Conservation (phyloP, 768 basidiomycete genomes). For the Cantharellus anzutake region DNA sequence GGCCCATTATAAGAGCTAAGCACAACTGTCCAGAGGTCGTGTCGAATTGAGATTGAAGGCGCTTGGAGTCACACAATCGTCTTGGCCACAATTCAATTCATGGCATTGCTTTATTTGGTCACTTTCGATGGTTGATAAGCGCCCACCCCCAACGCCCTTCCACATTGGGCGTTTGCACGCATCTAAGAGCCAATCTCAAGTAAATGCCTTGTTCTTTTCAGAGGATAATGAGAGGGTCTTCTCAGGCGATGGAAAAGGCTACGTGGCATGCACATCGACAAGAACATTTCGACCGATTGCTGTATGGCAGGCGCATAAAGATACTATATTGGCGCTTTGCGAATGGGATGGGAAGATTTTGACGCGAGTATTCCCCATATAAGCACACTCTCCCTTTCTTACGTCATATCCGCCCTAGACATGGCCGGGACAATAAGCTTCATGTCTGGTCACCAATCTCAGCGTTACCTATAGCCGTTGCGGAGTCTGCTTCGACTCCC, state of each 20-base stretch:
- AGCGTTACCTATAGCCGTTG: conserved; percentile 24
- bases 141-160: conserved; percentile 27
- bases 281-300: conserved; percentile 51
- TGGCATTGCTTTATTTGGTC: too few relatives aligned
- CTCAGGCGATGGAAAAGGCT: conserved; percentile 68
- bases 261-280: conserved; percentile 59
- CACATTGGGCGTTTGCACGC: conserved; percentile 63
- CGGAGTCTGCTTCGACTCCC: conserved; percentile 35
- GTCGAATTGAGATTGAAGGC: too few relatives aligned
- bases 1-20: background rate
- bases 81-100: background rate
- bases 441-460: conserved; percentile 47
- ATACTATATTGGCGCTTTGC: conserved; percentile 56
- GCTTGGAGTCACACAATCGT: too few relatives aligned
- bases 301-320: conserved; percentile 63
- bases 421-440: conserved; percentile 73
- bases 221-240: conserved; percentile 62
- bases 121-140: too few relatives aligned
- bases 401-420: conserved; percentile 23
- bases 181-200: conserved; percentile 19
- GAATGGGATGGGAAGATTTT: conserved; percentile 50
- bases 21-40: too few relatives aligned
- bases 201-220: conserved; percentile 45
- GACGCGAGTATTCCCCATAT: conserved; percentile 36
- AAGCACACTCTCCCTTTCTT: background rate